A percentile compares a stretch with the other conserved stretches of the same genome.
phyloP scores from a whole-genome alignment of 331 rosid genomes.

The Acacia pycnantha region DNA sequence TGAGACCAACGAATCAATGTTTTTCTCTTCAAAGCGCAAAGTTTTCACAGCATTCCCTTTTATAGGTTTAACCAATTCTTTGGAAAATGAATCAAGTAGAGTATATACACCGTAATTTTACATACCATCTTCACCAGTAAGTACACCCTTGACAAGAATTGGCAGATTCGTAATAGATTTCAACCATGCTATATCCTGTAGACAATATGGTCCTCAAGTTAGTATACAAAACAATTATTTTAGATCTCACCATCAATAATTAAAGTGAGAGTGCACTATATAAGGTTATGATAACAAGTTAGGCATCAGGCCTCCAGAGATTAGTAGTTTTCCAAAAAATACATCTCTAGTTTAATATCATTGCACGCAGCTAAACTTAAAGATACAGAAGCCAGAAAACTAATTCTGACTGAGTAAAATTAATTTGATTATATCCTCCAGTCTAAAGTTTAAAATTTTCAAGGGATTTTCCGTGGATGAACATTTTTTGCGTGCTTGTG shows the following conservation, averaged over 20 bases:
- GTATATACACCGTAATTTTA: background rate
- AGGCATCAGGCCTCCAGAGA: background rate
- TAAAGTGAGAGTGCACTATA: background rate
- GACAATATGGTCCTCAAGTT: background rate
- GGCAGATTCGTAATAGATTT: slow-evolving; percentile 64
- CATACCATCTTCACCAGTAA: slow-evolving; percentile 70
- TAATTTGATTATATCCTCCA: background rate
- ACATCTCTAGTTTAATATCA: background rate
- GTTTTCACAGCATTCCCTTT: background rate
- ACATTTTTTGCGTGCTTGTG: background rate
- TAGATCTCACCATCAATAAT: background rate
- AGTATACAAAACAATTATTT: background rate
- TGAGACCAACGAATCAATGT: background rate
- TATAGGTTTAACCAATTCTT: background rate
- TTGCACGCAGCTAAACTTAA: background rate
- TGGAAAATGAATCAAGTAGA: background rate
- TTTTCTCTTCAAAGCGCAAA: background rate
- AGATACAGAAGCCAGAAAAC: background rate
- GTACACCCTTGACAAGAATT: slow-evolving; percentile 64
- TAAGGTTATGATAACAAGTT: background rate
- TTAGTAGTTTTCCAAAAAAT: background rate
- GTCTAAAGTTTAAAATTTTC: background rate
- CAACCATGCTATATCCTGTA: slow-evolving; percentile 59
- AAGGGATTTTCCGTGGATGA: background rate
- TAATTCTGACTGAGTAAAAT: background rate